Percentiles rank a stretch among this genome's conserved stretches.
Evolutionary conservation across 1,284 basidiomycete species (phyloP).

Genomic region (Leccinum fuscescens): DNA sequence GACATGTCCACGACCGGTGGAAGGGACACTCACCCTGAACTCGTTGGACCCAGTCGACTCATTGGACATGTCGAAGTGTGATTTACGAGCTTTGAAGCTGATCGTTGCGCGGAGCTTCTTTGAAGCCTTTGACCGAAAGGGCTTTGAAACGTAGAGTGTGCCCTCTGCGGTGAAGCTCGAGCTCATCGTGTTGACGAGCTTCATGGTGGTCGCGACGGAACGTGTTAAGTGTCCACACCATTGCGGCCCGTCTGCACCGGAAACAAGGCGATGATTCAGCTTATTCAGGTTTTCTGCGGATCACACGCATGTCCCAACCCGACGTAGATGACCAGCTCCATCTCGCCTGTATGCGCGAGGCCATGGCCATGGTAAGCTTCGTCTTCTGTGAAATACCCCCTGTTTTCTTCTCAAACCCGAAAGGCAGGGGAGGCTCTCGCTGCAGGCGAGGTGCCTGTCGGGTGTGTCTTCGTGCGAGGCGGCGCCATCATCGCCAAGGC

Average conservation of each 20-base stretch:
- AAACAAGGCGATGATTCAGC: slow-evolving; percentile 8
- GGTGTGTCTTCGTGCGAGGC: slow-evolving; percentile 90
- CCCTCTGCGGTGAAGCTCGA: slow-evolving; percentile 59
- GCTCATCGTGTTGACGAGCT: slow-evolving; percentile 17
- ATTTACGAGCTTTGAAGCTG: slow-evolving; percentile 81
- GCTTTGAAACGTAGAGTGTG: slow-evolving; percentile 72
- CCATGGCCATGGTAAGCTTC: slow-evolving; percentile 50
- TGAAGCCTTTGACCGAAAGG: slow-evolving; percentile 62
- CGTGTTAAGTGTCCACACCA: background rate
- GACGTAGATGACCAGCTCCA: slow-evolving; percentile 22
- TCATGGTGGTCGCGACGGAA: slow-evolving; percentile 18
- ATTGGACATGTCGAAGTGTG: slow-evolving; percentile 82
- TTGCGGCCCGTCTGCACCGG: slow-evolving; percentile 4
- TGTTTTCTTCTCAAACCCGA: slow-evolving; percentile 2
- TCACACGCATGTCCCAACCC: slow-evolving; percentile 5
- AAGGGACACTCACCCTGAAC: slow-evolving; percentile 69
- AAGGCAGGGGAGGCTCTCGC: slow-evolving; percentile 85
- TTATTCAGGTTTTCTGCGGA: slow-evolving; percentile 2
- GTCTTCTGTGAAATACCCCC: background rate
- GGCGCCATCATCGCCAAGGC: slow-evolving; percentile 78
- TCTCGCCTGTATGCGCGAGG: slow-evolving; percentile 50
- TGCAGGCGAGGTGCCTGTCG: slow-evolving; percentile 91
- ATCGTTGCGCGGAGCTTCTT: slow-evolving; percentile 75
- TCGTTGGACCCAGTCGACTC: slow-evolving; percentile 72
- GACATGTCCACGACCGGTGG: background rate